These are phyloP conservation scores for Inga leiocalycina DNA, from an alignment of 306 rosid genomes.

Conservation along the genomic window DNA sequence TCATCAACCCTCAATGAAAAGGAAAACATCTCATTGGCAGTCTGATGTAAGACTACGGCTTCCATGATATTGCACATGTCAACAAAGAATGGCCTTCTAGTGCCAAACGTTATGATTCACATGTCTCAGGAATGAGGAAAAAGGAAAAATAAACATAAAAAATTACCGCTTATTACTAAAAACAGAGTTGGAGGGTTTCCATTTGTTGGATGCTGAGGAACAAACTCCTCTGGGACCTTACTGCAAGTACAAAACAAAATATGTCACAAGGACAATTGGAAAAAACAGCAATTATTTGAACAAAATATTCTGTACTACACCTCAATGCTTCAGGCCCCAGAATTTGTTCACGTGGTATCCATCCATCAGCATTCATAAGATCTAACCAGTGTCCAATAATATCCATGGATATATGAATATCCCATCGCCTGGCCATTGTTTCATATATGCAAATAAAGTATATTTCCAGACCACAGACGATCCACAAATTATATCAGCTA, in stretches of 20 bases:
- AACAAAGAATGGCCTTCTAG: conserved; percentile 26
- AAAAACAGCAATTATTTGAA: conserved; percentile 25
- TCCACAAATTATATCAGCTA: conserved; percentile 1
- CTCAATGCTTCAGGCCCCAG: conserved; percentile 94
- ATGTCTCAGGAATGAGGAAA: conserved; percentile 12
- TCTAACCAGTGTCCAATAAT: conserved; percentile 96
- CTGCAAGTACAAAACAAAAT: conserved; percentile 57
- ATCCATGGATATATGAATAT: conserved; percentile 79
- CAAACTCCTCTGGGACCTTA: conserved; percentile 84
- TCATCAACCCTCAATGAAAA: conserved; percentile 19
- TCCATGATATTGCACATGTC: conserved; percentile 25
- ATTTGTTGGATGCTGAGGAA: conserved; percentile 88
- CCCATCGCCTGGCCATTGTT: conserved; percentile 86
- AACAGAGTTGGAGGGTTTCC: conserved; percentile 95
- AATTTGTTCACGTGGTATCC: conserved; percentile 99
- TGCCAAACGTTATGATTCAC: conserved; percentile 12
- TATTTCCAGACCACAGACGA: conserved; percentile 21
- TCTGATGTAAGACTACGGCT: conserved; percentile 8
- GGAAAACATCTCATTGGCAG: conserved; percentile 21
- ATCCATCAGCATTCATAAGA: conserved; percentile 92
- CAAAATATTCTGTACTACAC: conserved; percentile 49
- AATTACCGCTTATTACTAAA: conserved; percentile 74
- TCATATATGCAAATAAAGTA: conserved; percentile 23
- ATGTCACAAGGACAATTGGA: conserved; percentile 34
- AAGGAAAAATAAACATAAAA: conserved; percentile 13